Evolutionary conservation across 2,329 filamentous ascomycete species (phyloP), one percentile per base, ranked within the genome.

Genomic region (Fusarium humuli): DNA sequence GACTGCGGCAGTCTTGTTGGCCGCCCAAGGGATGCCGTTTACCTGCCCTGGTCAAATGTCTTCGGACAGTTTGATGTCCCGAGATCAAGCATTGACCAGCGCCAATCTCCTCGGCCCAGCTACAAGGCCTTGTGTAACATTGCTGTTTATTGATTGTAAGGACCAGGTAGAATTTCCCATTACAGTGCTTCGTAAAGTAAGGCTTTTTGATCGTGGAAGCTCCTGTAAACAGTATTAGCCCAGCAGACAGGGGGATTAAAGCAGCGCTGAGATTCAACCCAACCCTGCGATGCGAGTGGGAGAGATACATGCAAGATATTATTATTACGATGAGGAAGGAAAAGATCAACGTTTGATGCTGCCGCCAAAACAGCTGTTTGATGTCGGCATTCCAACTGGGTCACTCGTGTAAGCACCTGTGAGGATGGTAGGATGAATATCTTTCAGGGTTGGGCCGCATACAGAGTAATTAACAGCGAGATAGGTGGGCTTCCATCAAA

Each of bases 301-400:
- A 45, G 52, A 47, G 32, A 20, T n/a, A 20, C 22, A 57, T 29
- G n/a, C 25, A 30, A 20, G 11, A 47, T 16, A 42, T 25, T 27
- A 30, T 25, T 40, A 5, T 29, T n/a, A 44, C 8, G 27, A 22
- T 22, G 52, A 25, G 46, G 18, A 32, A 46, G 47, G 47, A 32
- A 45, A 54, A 7, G 44, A 63, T 61, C 60, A 47, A 42, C 47
- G 12, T 13, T 53, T 32, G n/a, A 47, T 37, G 16, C 18, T 22
- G 47, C 56, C 27, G 47, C 18, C 37, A 46, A 60, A 29, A 20
- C 30, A 46, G 40, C 42, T 44, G 41, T 22, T 41, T 25, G 45
- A 61, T 65, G 29, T 27, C n/a, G 45, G 34, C 11, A 57, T 65
- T 65, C 27, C 53, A 65, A 65, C 52, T 46, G 41, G 61, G 62